These are phyloP conservation scores for Acanthamoeba divionensis DNA, from an alignment of 208 protist genomes.

Conservation along the genomic window DNA sequence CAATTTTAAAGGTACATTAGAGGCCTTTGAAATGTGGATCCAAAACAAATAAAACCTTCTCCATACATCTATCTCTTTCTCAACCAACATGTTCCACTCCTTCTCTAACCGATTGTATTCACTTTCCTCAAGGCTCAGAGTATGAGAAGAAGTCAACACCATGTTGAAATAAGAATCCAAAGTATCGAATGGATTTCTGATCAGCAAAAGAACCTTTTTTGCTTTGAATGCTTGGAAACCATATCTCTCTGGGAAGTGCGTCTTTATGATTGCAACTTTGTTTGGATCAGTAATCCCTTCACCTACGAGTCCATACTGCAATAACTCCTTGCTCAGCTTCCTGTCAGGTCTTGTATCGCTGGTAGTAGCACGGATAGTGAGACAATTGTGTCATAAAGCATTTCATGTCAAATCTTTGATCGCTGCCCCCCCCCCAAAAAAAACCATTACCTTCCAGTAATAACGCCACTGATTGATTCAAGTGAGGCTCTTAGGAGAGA, in stretches of 20 bases:
- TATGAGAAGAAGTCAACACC: conserved; percentile 38
- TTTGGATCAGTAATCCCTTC: background rate
- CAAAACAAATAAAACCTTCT: conserved; percentile 16
- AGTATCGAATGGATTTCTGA: conserved; percentile 27
- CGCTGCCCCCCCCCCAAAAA: background rate
- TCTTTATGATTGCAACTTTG: conserved; percentile 37
- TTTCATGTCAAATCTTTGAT: background rate
- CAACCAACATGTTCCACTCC: background rate
- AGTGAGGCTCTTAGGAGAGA: background rate
- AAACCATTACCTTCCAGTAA: background rate
- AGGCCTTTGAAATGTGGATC: background rate
- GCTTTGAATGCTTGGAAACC: conserved; percentile 2
- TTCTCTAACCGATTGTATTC: background rate
- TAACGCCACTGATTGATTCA: background rate
- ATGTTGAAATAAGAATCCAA: conserved; percentile 50
- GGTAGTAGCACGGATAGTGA: background rate
- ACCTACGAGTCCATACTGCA: background rate
- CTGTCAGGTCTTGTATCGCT: conserved; percentile 6
- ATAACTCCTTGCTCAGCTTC: conserved; percentile 28
- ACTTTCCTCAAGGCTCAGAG: conserved; percentile 2
- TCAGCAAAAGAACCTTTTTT: conserved; percentile 39
- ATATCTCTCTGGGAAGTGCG: conserved; percentile 26
- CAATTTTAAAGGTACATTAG: background rate
- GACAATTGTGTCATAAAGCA: too few species aligned
- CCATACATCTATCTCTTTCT: background rate